phyloP scores from a whole-genome alignment of 805 yeast genomes.

The Lachancea lanzarotensis region DNA sequence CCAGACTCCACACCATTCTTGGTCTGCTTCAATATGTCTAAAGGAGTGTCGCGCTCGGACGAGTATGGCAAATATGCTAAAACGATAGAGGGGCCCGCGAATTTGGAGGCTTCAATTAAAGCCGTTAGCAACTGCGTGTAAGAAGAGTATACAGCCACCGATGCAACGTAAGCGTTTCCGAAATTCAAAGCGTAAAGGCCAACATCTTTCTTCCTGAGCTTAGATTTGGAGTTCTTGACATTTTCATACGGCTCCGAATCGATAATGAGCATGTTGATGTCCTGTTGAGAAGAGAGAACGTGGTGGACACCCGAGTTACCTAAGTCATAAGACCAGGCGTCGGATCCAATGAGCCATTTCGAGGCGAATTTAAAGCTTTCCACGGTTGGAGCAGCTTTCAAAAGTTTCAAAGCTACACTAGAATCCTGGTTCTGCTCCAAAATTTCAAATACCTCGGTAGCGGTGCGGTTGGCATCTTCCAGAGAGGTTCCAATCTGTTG shows the following conservation, averaged over 20 bases:
- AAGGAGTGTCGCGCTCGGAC: constrained; percentile 57
- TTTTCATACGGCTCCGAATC: constrained; percentile 70
- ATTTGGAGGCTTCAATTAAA: constrained; percentile 80
- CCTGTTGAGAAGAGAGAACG: constrained; percentile 65
- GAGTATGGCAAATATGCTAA: constrained; percentile 82
- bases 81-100: constrained; percentile 84
- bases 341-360: constrained; percentile 88
- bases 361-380: constrained; percentile 44
- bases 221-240: constrained; percentile 36
- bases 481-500: constrained; percentile 25
- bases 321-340: constrained; percentile 89
- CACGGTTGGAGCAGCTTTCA: constrained; percentile 34
- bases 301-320: constrained; percentile 90
- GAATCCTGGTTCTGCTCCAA: constrained; percentile 37
- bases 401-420: constrained; percentile 39
- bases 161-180: constrained; percentile 84
- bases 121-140: constrained; percentile 91
- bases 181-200: constrained; percentile 94
- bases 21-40: constrained; percentile 76
- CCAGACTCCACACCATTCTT: constrained; percentile 88
- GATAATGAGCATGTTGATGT: constrained; percentile 76
- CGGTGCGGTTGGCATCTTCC: constrained; percentile 29
- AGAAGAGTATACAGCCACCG: constrained; percentile 88
- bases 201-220: constrained; percentile 73
- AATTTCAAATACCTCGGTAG: constrained; percentile 32